phyloP scores from a whole-genome alignment of 805 yeast species.

The Candida rishiriensis region DNA sequence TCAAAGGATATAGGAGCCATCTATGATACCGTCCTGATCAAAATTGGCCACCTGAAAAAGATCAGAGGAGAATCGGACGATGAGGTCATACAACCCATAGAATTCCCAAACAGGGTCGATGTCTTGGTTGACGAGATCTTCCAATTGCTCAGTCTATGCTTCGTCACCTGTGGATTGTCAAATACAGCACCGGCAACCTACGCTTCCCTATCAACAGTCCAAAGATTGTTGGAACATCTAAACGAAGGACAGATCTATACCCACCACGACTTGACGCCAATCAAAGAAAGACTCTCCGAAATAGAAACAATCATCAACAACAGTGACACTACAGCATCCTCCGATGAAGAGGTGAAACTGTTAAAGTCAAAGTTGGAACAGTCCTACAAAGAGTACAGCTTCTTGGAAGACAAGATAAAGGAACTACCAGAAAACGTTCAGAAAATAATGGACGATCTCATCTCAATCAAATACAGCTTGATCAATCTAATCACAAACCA shows the following conservation, averaged over 20 bases:
- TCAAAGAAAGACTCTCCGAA: conserved; percentile 66
- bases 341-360: conserved; percentile 34
- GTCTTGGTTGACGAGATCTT: conserved; percentile 80
- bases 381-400: conserved; percentile 54
- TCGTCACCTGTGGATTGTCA: conserved; percentile 87
- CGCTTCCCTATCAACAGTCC: conserved; percentile 83
- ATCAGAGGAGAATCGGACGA: conserved; percentile 40
- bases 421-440: conserved; percentile 48
- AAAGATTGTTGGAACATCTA: conserved; percentile 76
- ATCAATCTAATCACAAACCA: conserved; percentile 51
- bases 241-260: conserved; percentile 80
- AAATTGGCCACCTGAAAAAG: conserved; percentile 48
- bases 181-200: conserved; percentile 92
- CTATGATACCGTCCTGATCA: conserved; percentile 53
- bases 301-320: conserved; percentile 56
- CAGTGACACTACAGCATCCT: conserved; percentile 45
- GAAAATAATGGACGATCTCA: conserved; percentile 53
- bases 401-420: conserved; percentile 53
- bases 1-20: conserved; percentile 61
- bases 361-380: conserved; percentile 61
- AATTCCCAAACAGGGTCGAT: conserved; percentile 54
- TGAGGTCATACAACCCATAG: conserved; percentile 2
- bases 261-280: conserved; percentile 75
- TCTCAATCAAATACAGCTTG: conserved; percentile 56
- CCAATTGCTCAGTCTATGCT: conserved; percentile 80